These are phyloP conservation scores for Suillus clintonianus DNA, from an alignment of 768 basidiomycete species.

Conservation along the genomic window DNA sequence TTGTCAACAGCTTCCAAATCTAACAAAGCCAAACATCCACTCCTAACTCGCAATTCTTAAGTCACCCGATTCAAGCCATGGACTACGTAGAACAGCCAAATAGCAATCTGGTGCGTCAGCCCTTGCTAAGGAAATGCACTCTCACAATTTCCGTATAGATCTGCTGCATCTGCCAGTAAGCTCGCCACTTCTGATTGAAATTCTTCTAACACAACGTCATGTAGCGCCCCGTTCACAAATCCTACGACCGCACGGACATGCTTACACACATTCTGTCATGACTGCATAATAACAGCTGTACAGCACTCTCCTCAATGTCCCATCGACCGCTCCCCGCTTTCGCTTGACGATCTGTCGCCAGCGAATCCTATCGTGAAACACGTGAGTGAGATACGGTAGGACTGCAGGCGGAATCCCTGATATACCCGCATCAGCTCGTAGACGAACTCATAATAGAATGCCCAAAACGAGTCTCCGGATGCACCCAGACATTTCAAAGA, in stretches of 20 bases:
- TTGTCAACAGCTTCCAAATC: background rate
- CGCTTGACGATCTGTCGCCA: slow-evolving; percentile 55
- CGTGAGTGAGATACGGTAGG: slow-evolving; percentile 19
- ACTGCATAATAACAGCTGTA: slow-evolving; percentile 76
- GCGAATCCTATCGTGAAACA: slow-evolving; percentile 79
- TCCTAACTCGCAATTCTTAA: background rate
- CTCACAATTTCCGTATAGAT: background rate
- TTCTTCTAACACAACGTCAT: slow-evolving; percentile 3
- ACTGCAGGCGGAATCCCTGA: slow-evolving; percentile 8
- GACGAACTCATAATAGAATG: slow-evolving; percentile 82
- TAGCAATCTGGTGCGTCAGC: background rate
- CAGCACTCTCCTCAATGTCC: slow-evolving; percentile 78
- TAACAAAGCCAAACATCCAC: background rate
- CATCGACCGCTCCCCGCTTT: slow-evolving; percentile 74
- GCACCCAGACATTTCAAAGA: slow-evolving; percentile 63
- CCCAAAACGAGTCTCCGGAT: slow-evolving; percentile 59
- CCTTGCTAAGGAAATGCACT: background rate
- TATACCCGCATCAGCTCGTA: slow-evolving; percentile 56
- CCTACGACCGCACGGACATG: slow-evolving; percentile 77
- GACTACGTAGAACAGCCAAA: background rate
- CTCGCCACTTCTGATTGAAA: background rate
- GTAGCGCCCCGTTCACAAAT: slow-evolving; percentile 70
- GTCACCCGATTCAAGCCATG: background rate
- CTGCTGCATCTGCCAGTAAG: background rate
- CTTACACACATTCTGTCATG: slow-evolving; percentile 79